Evolutionary conservation across 2,329 filamentous ascomycete species (phyloP).

Genomic region (Colletotrichum horii): DNA sequence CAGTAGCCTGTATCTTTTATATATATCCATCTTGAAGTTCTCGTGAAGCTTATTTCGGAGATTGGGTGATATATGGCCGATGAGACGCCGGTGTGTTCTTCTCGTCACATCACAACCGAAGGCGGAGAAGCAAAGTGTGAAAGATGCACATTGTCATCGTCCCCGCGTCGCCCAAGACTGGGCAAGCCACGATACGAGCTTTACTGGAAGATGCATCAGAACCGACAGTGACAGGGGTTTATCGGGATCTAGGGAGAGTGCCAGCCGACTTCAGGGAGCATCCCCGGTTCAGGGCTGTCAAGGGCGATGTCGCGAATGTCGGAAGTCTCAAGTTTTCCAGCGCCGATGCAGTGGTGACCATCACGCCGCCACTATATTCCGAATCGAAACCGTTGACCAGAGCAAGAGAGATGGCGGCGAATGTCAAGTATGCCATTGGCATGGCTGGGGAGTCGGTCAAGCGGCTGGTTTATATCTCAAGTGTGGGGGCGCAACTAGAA

Average conservation of each 20-base stretch:
- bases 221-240: constrained; percentile 31
- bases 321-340: constrained; percentile 30
- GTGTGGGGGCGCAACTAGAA: constrained; percentile 33
- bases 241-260: constrained; percentile 32
- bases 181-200: constrained; percentile 30
- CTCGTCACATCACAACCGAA: not conserved
- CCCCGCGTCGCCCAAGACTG: constrained; percentile 38
- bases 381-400: constrained; percentile 27
- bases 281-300: constrained; percentile 31
- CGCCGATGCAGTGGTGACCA: constrained; percentile 36
- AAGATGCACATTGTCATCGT: constrained; percentile 36
- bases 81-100: not conserved
- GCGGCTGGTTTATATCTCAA: constrained; percentile 19
- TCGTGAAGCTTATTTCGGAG: not conserved
- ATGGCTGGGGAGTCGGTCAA: constrained; percentile 22
- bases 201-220: constrained; percentile 27
- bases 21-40: not conserved
- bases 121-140: not conserved
- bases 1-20: not conserved
- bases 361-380: constrained; percentile 37
- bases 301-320: constrained; percentile 34
- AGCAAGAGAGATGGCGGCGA: constrained; percentile 38
- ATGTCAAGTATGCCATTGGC: constrained; percentile 34
- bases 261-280: constrained; percentile 32
- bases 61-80: not conserved